Evolutionary conservation across 345 rosid species (phyloP).

Genomic region (Eutrema japonicum): DNA sequence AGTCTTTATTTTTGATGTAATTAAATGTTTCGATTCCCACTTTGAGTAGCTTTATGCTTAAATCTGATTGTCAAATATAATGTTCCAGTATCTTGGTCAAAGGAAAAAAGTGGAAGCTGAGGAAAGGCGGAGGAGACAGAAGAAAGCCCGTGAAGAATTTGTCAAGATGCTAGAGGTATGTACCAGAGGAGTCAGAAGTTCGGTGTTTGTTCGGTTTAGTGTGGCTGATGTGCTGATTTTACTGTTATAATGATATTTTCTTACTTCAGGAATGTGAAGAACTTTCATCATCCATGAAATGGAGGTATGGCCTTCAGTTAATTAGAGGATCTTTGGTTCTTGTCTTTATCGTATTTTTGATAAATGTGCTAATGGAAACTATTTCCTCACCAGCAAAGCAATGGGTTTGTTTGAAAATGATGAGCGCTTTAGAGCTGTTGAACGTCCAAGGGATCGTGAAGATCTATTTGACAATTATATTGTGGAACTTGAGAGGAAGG

Average conservation of each 20-base stretch:
- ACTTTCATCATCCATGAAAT: constrained; percentile 82
- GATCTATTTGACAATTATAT: constrained; percentile 87
- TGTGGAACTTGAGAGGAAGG: constrained; percentile 95
- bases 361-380: constrained; percentile 39
- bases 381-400: constrained; percentile 72
- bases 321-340: constrained; percentile 10
- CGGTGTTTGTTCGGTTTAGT: constrained; percentile 9
- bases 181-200: constrained; percentile 31
- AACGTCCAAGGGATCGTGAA: constrained; percentile 82
- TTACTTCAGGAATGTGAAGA: constrained; percentile 78
- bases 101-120: constrained; percentile 93
- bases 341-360: constrained; percentile 21
- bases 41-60: constrained; percentile 24
- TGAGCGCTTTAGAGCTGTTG: constrained; percentile 95
- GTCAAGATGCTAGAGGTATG: constrained; percentile 93
- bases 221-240: constrained; percentile 27
- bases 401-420: constrained; percentile 84
- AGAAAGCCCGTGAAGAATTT: constrained; percentile 90
- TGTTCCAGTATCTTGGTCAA: constrained; percentile 88
- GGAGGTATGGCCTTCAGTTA: constrained; percentile 65
- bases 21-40: constrained; percentile 21
- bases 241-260: constrained; percentile 39
- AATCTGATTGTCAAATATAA: constrained; percentile 29
- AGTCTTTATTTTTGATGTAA: constrained; percentile 14
- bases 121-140: constrained; percentile 92